Base-by-base conservation (phyloP, 1,284 basidiomycete genomes). In the Mycosarcoma maydis region DNA sequence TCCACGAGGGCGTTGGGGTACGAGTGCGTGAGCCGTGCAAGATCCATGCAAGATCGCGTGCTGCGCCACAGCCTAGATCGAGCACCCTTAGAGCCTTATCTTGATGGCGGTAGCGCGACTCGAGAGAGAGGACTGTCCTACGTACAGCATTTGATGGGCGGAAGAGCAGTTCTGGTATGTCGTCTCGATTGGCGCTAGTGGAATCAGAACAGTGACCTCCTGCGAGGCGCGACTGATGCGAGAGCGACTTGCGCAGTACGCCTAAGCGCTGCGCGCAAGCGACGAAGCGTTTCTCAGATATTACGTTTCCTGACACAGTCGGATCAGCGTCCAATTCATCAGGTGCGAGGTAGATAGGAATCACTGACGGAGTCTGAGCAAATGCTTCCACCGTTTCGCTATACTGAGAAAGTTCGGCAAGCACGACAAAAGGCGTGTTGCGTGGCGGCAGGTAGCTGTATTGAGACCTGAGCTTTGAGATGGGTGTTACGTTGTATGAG, bases 381-480 rank as follows among this genome's bases (percentile, higher is more conserved):
- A 70, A 55, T 22, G 56, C 60, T 5, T 70, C 37, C 1, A 19
- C 26, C n/a, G 52, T 56, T 30, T 64, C 26, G 6, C 38, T 17
- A 8, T 30, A 23, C 34, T 70, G 56, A 13, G 20, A 20, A 1
- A 27, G 29, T 3, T 64, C 43, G 0, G 60, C 60, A 9, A 70
- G 4, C 6, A 70, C 60, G 11, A 65, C 43, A 19, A 70, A 70
- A 5, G 67, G 33, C 0, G 49, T 45, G 11, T 45, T 55, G 1
- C 60, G 60, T 3, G 67, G 60, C 3, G 67, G 67, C 9, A 70
- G 39, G n/a, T 65, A 65, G 60, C 67, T 70, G 30, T 70, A 70
- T 17, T 56, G 40, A 13, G 67, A 59, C 52, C 48, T 65, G 52
- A 70, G 55, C 27, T 49, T 29, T 11, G 47, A 36, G 3, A 70